Percentiles rank a stretch among this genome's conserved stretches.
These are phyloP conservation scores for Colletotrichum sp. DNA, from an alignment of 2,329 filamentous ascomycete species.

Conservation along the genomic window DNA sequence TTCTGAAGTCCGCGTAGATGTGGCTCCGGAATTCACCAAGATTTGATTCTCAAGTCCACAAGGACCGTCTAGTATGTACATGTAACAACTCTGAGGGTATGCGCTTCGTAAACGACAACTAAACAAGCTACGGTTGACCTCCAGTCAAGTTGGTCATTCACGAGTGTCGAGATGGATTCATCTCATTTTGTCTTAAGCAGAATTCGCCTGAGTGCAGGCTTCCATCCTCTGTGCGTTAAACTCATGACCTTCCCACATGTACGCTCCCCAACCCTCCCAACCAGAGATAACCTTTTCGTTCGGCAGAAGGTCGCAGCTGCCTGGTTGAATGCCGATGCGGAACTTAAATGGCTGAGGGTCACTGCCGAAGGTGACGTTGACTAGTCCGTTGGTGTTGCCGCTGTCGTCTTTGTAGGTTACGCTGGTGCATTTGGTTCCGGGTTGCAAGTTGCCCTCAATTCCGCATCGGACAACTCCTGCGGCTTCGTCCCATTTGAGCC, in stretches of 20 bases:
- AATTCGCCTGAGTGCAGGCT: neutral
- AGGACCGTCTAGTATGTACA: neutral
- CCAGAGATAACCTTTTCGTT: neutral
- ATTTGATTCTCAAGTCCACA: neutral
- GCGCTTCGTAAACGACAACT: neutral
- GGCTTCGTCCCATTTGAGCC: neutral
- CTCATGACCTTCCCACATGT: neutral
- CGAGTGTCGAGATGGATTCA: neutral
- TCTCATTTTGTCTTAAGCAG: neutral
- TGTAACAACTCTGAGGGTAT: neutral
- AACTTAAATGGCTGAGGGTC: neutral
- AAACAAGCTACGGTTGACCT: neutral
- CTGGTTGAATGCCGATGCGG: neutral
- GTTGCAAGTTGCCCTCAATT: neutral
- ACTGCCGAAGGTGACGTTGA: neutral
- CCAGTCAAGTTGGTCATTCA: neutral
- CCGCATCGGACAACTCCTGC: neutral
- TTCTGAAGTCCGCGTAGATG: neutral
- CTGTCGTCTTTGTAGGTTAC: neutral
- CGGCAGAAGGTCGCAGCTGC: neutral
- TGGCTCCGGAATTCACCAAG: neutral
- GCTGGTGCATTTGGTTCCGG: neutral
- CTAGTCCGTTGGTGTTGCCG: neutral
- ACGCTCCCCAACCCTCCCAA: slow-evolving; percentile 8
- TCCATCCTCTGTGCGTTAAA: neutral